Percentiles rank a stretch among this genome's conserved stretches.
Evolutionary conservation across 495 filamentous ascomycete species (phyloP).

Genomic region (Hyaloscypha variabilis): DNA sequence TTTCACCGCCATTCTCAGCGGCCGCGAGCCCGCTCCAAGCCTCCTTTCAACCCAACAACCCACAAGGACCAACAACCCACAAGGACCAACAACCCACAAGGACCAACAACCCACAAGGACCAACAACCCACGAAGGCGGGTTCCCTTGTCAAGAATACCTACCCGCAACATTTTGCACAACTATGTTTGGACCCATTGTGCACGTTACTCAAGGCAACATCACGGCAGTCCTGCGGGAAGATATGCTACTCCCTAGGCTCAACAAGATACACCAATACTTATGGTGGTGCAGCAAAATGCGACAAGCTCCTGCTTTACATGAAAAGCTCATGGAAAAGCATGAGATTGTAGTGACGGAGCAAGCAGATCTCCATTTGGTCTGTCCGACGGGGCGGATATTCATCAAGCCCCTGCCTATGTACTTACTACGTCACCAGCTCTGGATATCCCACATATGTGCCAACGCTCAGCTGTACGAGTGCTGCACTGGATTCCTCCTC

Average conservation of each 20-base stretch:
- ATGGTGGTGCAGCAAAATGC: slow-evolving; percentile 28
- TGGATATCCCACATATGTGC: slow-evolving; percentile 34
- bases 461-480: not conserved
- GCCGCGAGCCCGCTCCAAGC: no score
- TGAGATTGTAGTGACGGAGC: slow-evolving; percentile 47
- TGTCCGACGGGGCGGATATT: slow-evolving; percentile 53
- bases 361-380: slow-evolving; percentile 54
- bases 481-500: slow-evolving; percentile 43
- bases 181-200: no score
- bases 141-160: no score
- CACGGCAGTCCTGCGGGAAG: no score
- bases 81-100: no score
- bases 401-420: slow-evolving; percentile 58
- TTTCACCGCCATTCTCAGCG: no score
- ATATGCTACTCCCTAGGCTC: not conserved
- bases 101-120: no score
- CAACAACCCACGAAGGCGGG: no score
- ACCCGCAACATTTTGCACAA: no score
- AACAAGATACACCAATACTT: slow-evolving; percentile 25
- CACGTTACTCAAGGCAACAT: no score
- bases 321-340: slow-evolving; percentile 43
- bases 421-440: slow-evolving; percentile 46
- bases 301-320: slow-evolving; percentile 40
- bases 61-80: no score
- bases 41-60: no score